Percentiles rank a stretch among this genome's conserved stretches.
Conservation (phyloP, 176 grass and related monocot genomes). For the Oryza coarctata region DNA sequence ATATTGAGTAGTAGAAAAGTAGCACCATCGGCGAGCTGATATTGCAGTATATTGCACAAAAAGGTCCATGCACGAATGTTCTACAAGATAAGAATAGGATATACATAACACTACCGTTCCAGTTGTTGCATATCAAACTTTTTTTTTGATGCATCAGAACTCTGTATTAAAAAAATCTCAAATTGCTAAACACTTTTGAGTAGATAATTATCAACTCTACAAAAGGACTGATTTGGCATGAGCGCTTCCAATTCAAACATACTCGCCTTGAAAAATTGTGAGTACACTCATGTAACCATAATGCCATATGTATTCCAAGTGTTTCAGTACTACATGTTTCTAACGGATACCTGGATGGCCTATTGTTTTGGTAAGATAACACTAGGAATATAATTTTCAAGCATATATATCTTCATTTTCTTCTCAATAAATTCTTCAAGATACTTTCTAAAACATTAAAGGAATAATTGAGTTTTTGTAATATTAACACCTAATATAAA, state of each 20-base stretch:
- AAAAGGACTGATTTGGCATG: background rate
- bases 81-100: constrained; percentile 31
- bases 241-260: background rate
- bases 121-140: background rate
- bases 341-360: background rate
- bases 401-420: background rate
- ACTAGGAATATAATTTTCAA: background rate
- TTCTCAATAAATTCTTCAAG: background rate
- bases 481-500: background rate
- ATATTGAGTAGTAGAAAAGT: constrained; percentile 25
- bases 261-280: background rate
- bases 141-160: background rate
- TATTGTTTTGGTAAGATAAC: constrained; percentile 7
- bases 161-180: background rate
- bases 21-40: constrained; percentile 6
- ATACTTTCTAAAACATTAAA: background rate
- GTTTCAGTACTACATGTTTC: background rate
- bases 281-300: background rate
- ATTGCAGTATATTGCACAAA: constrained; percentile 27
- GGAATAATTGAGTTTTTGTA: background rate
- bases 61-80: constrained; percentile 27
- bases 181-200: background rate
- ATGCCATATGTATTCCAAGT: background rate
- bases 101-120: constrained; percentile 12
- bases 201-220: background rate